phyloP scores from a whole-genome alignment of 2,329 filamentous ascomycete genomes.

The Stemphylium beticola region DNA sequence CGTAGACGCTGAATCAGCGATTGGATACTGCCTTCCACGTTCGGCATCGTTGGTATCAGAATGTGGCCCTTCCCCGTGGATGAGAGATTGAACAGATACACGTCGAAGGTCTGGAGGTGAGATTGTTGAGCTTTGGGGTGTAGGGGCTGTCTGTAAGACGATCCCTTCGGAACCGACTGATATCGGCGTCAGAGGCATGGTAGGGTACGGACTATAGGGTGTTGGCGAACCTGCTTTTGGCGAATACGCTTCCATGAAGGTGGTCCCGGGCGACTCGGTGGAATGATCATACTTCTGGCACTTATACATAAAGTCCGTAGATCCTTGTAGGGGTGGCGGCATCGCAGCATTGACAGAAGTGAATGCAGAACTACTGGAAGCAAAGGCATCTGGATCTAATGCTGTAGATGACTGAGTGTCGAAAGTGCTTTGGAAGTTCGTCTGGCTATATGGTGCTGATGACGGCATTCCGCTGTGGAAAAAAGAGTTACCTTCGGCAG shows the following conservation, averaged over 20 bases:
- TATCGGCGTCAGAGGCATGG: slow-evolving; percentile 54
- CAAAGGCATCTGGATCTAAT: slow-evolving; percentile 24
- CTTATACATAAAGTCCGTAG: slow-evolving; percentile 23
- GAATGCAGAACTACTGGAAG: slow-evolving; percentile 20
- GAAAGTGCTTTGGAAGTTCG: slow-evolving; percentile 28
- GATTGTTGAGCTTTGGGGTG: slow-evolving; percentile 32
- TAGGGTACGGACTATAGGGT: slow-evolving; percentile 53
- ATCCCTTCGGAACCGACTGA: slow-evolving; percentile 47
- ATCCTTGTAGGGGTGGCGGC: slow-evolving; percentile 32
- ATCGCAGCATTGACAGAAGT: slow-evolving; percentile 30
- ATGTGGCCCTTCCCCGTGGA: slow-evolving; percentile 22
- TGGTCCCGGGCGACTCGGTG: slow-evolving; percentile 31
- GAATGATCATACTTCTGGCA: slow-evolving; percentile 36
- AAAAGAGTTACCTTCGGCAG: slow-evolving; percentile 24
- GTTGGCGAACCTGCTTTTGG: slow-evolving; percentile 47
- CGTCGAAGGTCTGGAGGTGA: slow-evolving; percentile 54
- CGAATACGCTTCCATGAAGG: slow-evolving; percentile 44
- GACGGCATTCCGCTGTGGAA: slow-evolving; percentile 12
- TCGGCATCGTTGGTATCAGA: slow-evolving; percentile 48
- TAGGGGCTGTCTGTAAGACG: slow-evolving; percentile 23
- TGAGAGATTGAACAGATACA: slow-evolving; percentile 70
- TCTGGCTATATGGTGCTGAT: slow-evolving; percentile 20
- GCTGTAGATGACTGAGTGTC: slow-evolving; percentile 31
- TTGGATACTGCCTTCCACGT: slow-evolving; percentile 47
- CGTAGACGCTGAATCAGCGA: slow-evolving; percentile 42